Evolutionary conservation across 495 filamentous ascomycete genomes (phyloP).

Genomic region (Penicillium pancosmium): DNA sequence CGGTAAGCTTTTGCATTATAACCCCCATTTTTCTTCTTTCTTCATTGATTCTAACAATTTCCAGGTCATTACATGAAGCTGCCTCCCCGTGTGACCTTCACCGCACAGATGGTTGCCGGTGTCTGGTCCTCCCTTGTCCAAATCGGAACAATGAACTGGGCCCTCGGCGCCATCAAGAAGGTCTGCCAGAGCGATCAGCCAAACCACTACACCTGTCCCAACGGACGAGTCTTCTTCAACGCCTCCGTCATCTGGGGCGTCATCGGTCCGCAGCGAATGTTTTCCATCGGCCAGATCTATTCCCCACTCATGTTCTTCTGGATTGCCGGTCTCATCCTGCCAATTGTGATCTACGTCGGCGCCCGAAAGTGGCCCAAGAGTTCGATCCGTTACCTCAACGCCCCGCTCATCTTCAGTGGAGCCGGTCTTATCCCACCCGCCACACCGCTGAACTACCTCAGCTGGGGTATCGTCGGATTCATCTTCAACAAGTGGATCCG

Average conservation of each 20-base stretch:
- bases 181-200: slow-evolving; percentile 53
- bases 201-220: slow-evolving; percentile 63
- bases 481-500: slow-evolving; percentile 69
- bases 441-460: slow-evolving; percentile 56
- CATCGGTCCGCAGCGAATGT: slow-evolving; percentile 55
- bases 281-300: slow-evolving; percentile 53
- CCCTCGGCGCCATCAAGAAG: slow-evolving; percentile 54
- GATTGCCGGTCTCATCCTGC: slow-evolving; percentile 50
- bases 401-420: slow-evolving; percentile 53
- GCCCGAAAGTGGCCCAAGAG: slow-evolving; percentile 48
- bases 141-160: slow-evolving; percentile 63
- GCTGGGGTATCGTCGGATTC: slow-evolving; percentile 69
- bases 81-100: slow-evolving; percentile 61
- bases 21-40: not conserved
- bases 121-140: slow-evolving; percentile 63
- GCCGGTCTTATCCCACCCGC: slow-evolving; percentile 52
- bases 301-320: slow-evolving; percentile 51
- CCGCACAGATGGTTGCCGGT: slow-evolving; percentile 56
- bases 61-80: slow-evolving; percentile 69
- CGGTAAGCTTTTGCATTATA: slow-evolving; percentile 20
- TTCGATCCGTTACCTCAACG: slow-evolving; percentile 45
- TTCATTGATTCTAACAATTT: slow-evolving; percentile 2
- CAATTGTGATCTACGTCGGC: slow-evolving; percentile 47
- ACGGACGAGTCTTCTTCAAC: slow-evolving; percentile 63
- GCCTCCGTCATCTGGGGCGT: slow-evolving; percentile 59